Percentiles rank a stretch among this genome's conserved stretches.
Evolutionary conservation across 805 yeast genomes (phyloP).

Genomic region (Candida manassasensis): DNA sequence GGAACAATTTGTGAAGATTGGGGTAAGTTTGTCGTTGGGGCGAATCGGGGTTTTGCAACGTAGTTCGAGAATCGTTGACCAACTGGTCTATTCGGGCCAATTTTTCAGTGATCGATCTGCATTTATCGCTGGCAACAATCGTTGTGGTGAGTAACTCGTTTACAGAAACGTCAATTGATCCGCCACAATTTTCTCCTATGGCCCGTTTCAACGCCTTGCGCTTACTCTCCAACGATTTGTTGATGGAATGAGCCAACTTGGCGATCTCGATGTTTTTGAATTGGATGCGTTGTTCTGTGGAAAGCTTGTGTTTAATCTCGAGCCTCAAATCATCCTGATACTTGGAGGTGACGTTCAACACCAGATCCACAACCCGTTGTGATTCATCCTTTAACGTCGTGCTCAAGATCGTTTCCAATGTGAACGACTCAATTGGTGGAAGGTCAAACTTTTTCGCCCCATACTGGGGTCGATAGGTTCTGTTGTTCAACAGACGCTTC

Average conservation of each 20-base stretch:
- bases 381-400: constrained; percentile 23
- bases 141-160: constrained; percentile 10
- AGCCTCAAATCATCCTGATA: constrained; percentile 34
- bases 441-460: constrained; percentile 5
- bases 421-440: constrained; percentile 29
- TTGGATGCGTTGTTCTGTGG: constrained; percentile 38
- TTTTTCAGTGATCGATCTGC: constrained; percentile 11
- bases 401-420: constrained; percentile 25
- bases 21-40: constrained; percentile 11
- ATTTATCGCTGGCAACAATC: constrained; percentile 11
- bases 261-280: constrained; percentile 34
- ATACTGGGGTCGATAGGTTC: constrained; percentile 1
- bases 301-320: constrained; percentile 29
- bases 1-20: constrained; percentile 8
- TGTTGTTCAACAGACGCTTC: not conserved
- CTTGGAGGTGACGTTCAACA: constrained; percentile 23
- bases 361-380: constrained; percentile 22
- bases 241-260: constrained; percentile 21
- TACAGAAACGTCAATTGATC: constrained; percentile 9
- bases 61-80: constrained; percentile 2
- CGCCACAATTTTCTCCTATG: constrained; percentile 8
- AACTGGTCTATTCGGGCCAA: constrained; percentile 12
- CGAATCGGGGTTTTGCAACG: constrained; percentile 1
- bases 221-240: constrained; percentile 11
- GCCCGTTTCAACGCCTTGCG: constrained; percentile 10